Evolutionary conservation across 352 stramenopile genomes (phyloP), one percentile per base, ranked within the genome.

Genomic region (Phytophthora citricola): DNA sequence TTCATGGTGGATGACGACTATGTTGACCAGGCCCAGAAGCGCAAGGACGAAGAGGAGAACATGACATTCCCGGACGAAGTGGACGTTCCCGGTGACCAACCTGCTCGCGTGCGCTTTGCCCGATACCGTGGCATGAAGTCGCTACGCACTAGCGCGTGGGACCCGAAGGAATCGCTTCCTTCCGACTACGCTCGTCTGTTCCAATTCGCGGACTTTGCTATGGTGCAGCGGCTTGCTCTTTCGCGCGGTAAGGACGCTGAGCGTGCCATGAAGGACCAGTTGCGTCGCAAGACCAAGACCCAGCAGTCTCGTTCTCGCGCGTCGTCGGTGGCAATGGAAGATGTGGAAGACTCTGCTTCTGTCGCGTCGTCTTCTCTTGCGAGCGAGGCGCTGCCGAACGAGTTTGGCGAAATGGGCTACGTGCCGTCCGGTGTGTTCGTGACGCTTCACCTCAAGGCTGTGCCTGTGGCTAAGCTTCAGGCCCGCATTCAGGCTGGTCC

Each of bases 141-240:
- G 47, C 98, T 99, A 66, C 92, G 97, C 27, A 99, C 95, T 58
- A 98, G 91, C 58, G 73, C 85, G 50, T 99, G 98, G 98, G 97
- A 99, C 71, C 85, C 97, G 2, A 99, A 99, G 78, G 98, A 99
- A 80, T 98, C 96, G 70, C 92, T 99, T 7, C 98, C 98, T 22
- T 85, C 91, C 26, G 93, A 98, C 46, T 99, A 99, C 76, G 93
- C 94, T 24, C 90, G 94, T 5, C 85, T 99, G 26, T 99, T 98
- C 77, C 93, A 99, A 76, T 98, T 99, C 69, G 78, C 89, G 9
- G 97, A 97, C 80, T 99, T 99, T 73, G 88, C 91, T 24, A 92
- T 91, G 66, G 96, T 97, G 32, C 95, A 99, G 85, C 92, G 96
- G 27, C 77, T 94, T 58, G 92, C 98, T 7, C 88, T 99, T 56